These are phyloP conservation scores for Tuber melanosporum DNA, from an alignment of 495 filamentous ascomycete genomes.

Conservation along the genomic window DNA sequence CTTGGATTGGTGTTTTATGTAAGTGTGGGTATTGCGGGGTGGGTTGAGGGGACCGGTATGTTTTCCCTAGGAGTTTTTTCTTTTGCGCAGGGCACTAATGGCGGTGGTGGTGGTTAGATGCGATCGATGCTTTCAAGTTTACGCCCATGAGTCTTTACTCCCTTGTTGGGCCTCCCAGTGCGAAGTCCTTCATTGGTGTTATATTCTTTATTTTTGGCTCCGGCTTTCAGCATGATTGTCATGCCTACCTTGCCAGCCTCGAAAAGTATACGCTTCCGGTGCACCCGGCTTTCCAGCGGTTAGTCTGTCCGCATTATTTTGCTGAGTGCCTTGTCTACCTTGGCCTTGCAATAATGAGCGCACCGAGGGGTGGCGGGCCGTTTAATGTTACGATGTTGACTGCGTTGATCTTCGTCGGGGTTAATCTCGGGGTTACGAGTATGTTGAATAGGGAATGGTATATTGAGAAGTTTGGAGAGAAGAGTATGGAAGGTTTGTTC, in stretches of 20 bases:
- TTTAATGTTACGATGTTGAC: constrained; percentile 69
- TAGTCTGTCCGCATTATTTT: constrained; percentile 87
- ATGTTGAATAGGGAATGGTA: constrained; percentile 75
- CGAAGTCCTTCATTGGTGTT: constrained; percentile 56
- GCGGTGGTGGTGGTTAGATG: constrained; percentile 30
- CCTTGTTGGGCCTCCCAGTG: constrained; percentile 45
- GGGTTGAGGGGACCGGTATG: constrained; percentile 79
- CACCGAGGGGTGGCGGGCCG: constrained; percentile 53
- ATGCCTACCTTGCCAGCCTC: constrained; percentile 69
- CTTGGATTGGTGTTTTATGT: constrained; percentile 74
- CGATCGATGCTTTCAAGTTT: constrained; percentile 32
- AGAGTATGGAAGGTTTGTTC: constrained; percentile 59
- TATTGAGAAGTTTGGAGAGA: constrained; percentile 63
- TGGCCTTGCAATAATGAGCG: constrained; percentile 65
- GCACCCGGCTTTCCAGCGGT: constrained; percentile 54
- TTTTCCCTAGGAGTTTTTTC: constrained; percentile 5
- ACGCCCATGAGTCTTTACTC: constrained; percentile 25
- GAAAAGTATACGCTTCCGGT: constrained; percentile 77
- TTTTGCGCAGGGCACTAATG: constrained; percentile 9
- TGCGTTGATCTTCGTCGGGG: constrained; percentile 63
- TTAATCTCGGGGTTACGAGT: constrained; percentile 81
- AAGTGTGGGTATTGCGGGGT: constrained; percentile 62
- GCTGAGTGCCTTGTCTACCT: constrained; percentile 81
- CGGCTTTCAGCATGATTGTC: constrained; percentile 70
- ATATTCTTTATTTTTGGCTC: constrained; percentile 69